Percentiles rank a stretch among this genome's conserved stretches.
These are phyloP conservation scores for Metschnikowia shivogae DNA, from an alignment of 805 yeast genomes.

Conservation along the genomic window DNA sequence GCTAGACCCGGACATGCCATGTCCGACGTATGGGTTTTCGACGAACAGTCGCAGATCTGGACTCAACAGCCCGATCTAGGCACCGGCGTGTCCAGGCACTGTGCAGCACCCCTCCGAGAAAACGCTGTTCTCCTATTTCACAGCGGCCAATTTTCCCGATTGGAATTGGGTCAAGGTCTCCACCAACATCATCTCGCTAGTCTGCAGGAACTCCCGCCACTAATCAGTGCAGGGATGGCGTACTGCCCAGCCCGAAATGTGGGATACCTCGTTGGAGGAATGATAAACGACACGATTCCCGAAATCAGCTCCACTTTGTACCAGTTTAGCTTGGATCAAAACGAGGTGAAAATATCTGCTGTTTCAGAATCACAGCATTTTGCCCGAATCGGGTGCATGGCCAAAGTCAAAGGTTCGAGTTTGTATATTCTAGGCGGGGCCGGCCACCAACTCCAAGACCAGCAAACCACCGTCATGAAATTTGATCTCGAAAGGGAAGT, in stretches of 20 bases:
- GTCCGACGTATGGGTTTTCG: conserved; percentile 25
- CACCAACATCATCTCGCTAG: not conserved
- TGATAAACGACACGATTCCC: conserved; percentile 24
- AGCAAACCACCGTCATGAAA: conserved; percentile 26
- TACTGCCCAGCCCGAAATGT: conserved; percentile 19
- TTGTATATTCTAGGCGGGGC: conserved; percentile 58
- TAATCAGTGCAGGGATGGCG: conserved; percentile 33
- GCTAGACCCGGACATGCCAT: conserved; percentile 50
- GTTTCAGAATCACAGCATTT: conserved; percentile 26
- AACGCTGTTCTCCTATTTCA: conserved; percentile 10
- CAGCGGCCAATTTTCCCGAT: conserved; percentile 9
- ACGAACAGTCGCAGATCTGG: conserved; percentile 36
- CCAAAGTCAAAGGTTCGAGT: conserved; percentile 24
- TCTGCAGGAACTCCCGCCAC: not conserved
- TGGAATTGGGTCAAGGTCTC: not conserved
- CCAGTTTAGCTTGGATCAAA: conserved; percentile 24
- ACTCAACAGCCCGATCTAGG: conserved; percentile 25
- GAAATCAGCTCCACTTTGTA: conserved; percentile 31
- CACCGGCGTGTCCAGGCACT: conserved; percentile 13
- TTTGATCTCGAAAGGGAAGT: conserved; percentile 18
- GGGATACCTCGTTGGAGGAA: conserved; percentile 53
- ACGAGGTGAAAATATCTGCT: conserved; percentile 9
- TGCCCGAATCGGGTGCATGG: conserved; percentile 49
- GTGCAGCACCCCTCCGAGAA: conserved; percentile 4
- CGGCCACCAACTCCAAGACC: conserved; percentile 36